A percentile compares a stretch with the other conserved stretches of the same genome.
phyloP scores from a whole-genome alignment of 208 protist genomes.

The Leishmania tropica region DNA sequence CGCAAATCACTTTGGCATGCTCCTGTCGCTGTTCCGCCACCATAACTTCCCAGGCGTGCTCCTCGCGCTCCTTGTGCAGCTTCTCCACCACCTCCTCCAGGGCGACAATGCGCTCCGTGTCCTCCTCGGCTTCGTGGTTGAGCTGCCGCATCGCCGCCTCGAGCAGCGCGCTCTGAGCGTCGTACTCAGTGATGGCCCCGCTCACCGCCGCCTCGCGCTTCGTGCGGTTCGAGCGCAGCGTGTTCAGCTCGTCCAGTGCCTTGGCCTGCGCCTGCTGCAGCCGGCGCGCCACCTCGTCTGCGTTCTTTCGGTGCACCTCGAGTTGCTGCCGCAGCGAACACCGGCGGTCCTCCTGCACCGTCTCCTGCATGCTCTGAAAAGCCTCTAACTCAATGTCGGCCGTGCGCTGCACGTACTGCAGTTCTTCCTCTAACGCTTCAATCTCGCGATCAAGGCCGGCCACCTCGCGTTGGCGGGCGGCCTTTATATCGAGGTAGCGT shows the following conservation, averaged over 20 bases:
- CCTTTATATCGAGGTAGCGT: constrained; percentile 79
- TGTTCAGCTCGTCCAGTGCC: constrained; percentile 59
- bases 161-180: constrained; percentile 61
- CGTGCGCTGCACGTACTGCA: constrained; percentile 68
- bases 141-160: constrained; percentile 46
- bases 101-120: constrained; percentile 67
- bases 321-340: constrained; percentile 54
- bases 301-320: constrained; percentile 45
- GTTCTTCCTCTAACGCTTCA: constrained; percentile 65
- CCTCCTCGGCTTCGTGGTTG: constrained; percentile 75
- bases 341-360: constrained; percentile 52
- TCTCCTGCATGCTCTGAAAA: constrained; percentile 59
- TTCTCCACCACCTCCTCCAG: constrained; percentile 66
- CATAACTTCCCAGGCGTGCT: constrained; percentile 75
- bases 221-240: constrained; percentile 65
- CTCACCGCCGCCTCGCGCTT: constrained; percentile 87
- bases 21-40: constrained; percentile 71
- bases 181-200: constrained; percentile 85
- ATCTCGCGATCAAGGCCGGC: constrained; percentile 66
- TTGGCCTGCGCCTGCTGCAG: constrained; percentile 39
- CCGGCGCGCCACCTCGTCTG: constrained; percentile 40
- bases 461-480: constrained; percentile 68
- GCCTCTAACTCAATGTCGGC: constrained; percentile 77
- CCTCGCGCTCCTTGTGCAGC: constrained; percentile 53
- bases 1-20: constrained; percentile 56